Conservation (phyloP, 202 grass and related monocot species). For the Brachypodium distachyon region DNA sequence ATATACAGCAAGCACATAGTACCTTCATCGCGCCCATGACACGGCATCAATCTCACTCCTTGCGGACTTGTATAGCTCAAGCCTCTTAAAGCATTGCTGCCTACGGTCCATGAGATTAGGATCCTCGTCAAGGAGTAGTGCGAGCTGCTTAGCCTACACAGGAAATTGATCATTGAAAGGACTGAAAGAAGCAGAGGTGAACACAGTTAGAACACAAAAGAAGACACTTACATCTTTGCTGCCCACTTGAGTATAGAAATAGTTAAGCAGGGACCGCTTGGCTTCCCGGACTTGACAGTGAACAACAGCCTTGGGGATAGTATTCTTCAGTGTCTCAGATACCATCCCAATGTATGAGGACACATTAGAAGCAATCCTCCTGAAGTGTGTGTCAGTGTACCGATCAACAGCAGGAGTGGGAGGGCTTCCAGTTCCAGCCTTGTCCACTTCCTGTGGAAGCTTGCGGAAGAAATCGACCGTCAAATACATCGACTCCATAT, state of each 20-base stretch:
- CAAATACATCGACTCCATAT: conserved; percentile 87
- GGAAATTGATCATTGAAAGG: background rate
- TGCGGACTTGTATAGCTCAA: conserved; percentile 89
- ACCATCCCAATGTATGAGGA: conserved; percentile 90
- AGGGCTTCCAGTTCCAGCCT: conserved; percentile 43
- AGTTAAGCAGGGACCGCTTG: conserved; percentile 66
- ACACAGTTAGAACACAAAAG: background rate
- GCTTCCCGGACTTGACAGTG: conserved; percentile 93
- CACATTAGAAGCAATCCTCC: conserved; percentile 91
- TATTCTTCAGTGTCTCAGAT: conserved; percentile 78
- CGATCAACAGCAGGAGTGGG: conserved; percentile 42
- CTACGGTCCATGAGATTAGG: conserved; percentile 80
- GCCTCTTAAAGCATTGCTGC: conserved; percentile 68
- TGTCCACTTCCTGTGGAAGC: conserved; percentile 84
- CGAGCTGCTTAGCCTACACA: conserved; percentile 70
- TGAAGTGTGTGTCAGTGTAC: conserved; percentile 73
- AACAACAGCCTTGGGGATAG: conserved; percentile 85
- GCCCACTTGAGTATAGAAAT: conserved; percentile 80
- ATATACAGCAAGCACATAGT: background rate
- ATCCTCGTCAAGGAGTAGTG: conserved; percentile 76
- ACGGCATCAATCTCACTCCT: conserved; percentile 80
- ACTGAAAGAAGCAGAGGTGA: background rate
- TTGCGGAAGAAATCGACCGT: conserved; percentile 97
- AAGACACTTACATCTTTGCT: conserved; percentile 66
- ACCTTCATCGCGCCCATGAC: conserved; percentile 57